Evolutionary conservation across 2,329 filamentous ascomycete genomes (phyloP).

Genomic region (Talaromyces rugulosus): DNA sequence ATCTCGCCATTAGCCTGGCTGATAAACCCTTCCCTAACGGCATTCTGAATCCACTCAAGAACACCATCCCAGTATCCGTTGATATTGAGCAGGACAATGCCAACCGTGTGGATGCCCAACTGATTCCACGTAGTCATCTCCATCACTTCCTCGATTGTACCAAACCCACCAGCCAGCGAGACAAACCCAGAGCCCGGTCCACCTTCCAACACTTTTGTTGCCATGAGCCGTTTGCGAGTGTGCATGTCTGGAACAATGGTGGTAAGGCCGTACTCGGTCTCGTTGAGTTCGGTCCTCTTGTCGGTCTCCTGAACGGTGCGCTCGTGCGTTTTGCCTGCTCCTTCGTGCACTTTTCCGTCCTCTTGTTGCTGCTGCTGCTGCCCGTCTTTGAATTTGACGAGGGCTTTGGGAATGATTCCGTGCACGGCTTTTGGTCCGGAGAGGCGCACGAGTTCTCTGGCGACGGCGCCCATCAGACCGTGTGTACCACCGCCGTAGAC

Average conservation of each 20-base stretch:
- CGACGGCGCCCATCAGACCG: constrained; percentile 92
- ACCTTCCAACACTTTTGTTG: constrained; percentile 74
- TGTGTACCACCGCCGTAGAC: constrained; percentile 91
- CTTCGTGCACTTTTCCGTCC: constrained; percentile 44
- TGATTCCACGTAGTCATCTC: constrained; percentile 96
- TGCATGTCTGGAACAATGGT: constrained; percentile 96
- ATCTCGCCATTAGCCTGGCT: constrained; percentile 67
- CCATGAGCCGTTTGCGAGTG: constrained; percentile 91
- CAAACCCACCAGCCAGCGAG: constrained; percentile 82
- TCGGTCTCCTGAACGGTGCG: constrained; percentile 43
- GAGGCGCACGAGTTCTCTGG: constrained; percentile 77
- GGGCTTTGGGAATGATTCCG: constrained; percentile 84
- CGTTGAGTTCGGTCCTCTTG: constrained; percentile 26
- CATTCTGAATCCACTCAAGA: constrained; percentile 72
- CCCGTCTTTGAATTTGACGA: constrained; percentile 66
- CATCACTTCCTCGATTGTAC: constrained; percentile 93
- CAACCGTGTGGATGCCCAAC: constrained; percentile 79
- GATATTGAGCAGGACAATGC: constrained; percentile 79
- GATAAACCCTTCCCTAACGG: constrained; percentile 75
- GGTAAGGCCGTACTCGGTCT: constrained; percentile 67
- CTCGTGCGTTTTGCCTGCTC: constrained; percentile 44
- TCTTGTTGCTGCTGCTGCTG: constrained; percentile 18
- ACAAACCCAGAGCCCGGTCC: constrained; percentile 85
- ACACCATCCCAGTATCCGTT: constrained; percentile 91
- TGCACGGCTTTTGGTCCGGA: constrained; percentile 78